Evolutionary conservation across 148 eudicot genomes (phyloP), one percentile per base, ranked within the genome.

Genomic region (Camellia lanceoleosa): DNA sequence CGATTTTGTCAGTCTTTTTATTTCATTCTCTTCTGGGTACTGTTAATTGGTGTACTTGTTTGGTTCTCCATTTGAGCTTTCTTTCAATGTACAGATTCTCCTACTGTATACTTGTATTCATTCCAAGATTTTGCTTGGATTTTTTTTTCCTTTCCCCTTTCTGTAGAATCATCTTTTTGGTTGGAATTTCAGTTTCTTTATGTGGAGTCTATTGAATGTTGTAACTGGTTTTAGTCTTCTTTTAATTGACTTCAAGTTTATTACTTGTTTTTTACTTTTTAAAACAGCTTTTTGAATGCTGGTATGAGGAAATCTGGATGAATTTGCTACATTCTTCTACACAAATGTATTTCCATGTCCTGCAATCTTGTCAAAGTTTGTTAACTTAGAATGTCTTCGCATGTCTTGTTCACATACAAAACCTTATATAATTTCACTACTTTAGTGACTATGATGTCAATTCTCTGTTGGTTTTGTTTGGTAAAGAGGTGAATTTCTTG

Each of bases 61-160:
- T 49, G 49, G 63, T 52, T 68, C 20, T 19, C 54, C 80, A 78
- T 67, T 54, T 67, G 41, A 78, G 73, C 12, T 67, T 42, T 43
- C 78, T 42, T 59, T 61, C 78, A 3, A n/a, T 74, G 5, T 41
- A 41, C 8, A 68, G 67, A 78, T 67, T 60, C 52, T 52, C 30
- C 51, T 23, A 2, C 66, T 7, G 2, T 56, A 5, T 43, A 16
- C 62, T 41, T 52, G 5, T 13, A 20, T 64, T 54, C 15, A 79
- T 64, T 51, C n/a, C 67, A 7, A 13, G 58, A 63, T 72, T 58
- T 56, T 43, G 13, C 12, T 18, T 30, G 5, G 66, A 19, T 51
- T 61, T 59, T 54, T 55, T 43, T 2, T 13, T 74, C 66, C 46
- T 10, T 30, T 18, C 23, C 43, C 43, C 19, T 8, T 44, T 18